Base-by-base conservation (phyloP, 495 filamentous ascomycete species). In the Aspergillus ostianus region DNA sequence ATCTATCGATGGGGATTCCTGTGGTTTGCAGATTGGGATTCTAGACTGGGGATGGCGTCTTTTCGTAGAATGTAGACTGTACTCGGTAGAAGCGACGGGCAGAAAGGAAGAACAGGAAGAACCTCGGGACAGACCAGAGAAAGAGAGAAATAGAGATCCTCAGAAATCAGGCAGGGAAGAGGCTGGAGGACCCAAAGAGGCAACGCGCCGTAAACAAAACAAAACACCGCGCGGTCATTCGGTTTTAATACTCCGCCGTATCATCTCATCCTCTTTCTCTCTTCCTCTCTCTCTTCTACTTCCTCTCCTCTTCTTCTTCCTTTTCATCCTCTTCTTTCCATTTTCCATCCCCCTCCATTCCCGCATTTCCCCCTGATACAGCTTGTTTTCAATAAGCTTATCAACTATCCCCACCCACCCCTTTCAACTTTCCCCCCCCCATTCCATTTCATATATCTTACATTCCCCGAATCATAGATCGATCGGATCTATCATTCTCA, bases 131-230 rank as follows among this genome's bases (percentile, higher is more conserved):
- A 20, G 10, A 26, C 23, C 2, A 26, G 4, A 26, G 23, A 26
- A 26, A 26, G 23, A 26, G 23, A 54, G 44, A 44, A 51, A 45
- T n/a, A 19, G 56, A 6, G 13, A 51, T 26, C 52, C 57, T 60
- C 57, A 57, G 52, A 55, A 59, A 47, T 56, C 47, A 57, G 13
- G n/a, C 13, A 17, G 13, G 36, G 56, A 32, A 48, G 55, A 57
- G 55, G 55, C 27, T 57, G 55, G 55, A 18, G 21, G 9, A 8
- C 59, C 65, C 46, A 59, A 71, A 57, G 27, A 32, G 68, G 68
- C 59, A 71, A 71, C 60, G 68, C 60, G 64, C 32, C 51, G 63
- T 68, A 71, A 71, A 71, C 68, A 71, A 70, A 61, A 58, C 65
- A 68, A 60, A 66, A 62, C 55, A 57, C 46, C 51, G 12, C 52